phyloP scores from a whole-genome alignment of 2,329 filamentous ascomycete species.

The Pseudogymnoascus sp. region DNA sequence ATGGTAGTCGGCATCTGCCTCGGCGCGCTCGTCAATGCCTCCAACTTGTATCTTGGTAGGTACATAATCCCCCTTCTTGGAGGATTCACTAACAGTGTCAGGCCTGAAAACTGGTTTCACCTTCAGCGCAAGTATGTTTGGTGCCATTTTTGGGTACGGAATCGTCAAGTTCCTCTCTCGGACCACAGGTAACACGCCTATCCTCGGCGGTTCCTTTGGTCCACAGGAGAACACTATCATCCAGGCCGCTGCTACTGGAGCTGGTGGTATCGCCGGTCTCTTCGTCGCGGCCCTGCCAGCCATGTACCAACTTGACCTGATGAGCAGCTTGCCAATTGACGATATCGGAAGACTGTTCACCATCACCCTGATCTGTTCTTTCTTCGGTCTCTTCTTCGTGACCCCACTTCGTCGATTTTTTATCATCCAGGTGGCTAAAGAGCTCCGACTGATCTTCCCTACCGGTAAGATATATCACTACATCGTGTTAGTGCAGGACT shows the following conservation, averaged over 20 bases:
- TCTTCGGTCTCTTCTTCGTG: conserved; percentile 58
- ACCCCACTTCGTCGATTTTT: conserved; percentile 61
- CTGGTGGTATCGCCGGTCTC: conserved; percentile 49
- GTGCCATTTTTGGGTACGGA: conserved; percentile 53
- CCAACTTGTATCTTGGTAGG: conserved; percentile 53
- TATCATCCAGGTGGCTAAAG: conserved; percentile 56
- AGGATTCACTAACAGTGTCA: conserved; percentile 22
- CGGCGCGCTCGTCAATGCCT: conserved; percentile 54
- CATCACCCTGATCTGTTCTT: conserved; percentile 54
- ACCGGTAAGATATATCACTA: conserved; percentile 27
- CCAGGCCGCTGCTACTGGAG: conserved; percentile 52
- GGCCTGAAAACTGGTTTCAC: conserved; percentile 47
- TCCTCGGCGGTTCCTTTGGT: conserved; percentile 48
- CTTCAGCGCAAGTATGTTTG: conserved; percentile 42
- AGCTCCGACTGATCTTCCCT: conserved; percentile 53
- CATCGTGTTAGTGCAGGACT: neutral
- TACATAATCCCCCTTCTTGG: conserved; percentile 28
- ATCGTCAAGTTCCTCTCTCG: conserved; percentile 49
- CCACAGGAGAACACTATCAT: conserved; percentile 57
- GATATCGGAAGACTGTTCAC: conserved; percentile 54
- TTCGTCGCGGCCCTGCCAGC: conserved; percentile 55
- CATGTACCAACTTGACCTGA: conserved; percentile 48
- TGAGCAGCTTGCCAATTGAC: conserved; percentile 38
- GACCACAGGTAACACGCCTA: conserved; percentile 41
- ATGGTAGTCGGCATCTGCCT: conserved; percentile 48